Conservation (phyloP, 169 alveolate species). For the Fabrea salina region DNA sequence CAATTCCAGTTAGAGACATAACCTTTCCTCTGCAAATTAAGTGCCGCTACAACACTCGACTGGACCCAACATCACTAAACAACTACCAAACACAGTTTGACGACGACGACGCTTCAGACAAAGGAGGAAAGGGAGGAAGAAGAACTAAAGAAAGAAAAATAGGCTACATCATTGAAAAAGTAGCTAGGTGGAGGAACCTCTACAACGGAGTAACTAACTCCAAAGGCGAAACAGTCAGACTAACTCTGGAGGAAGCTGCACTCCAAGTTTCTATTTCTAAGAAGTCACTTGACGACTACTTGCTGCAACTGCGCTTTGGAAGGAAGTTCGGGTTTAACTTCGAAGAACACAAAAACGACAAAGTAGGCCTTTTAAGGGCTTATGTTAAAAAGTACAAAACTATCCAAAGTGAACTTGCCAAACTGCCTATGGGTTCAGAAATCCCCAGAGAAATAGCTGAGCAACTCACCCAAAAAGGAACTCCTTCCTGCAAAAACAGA, state of each 20-base stretch:
- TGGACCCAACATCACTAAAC: not conserved
- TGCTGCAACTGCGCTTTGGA: constrained; percentile 77
- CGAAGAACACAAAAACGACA: constrained; percentile 70
- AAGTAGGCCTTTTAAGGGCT: constrained; percentile 78
- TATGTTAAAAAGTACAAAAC: constrained; percentile 64
- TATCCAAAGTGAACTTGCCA: constrained; percentile 27
- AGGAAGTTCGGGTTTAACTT: constrained; percentile 76
- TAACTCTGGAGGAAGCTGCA: constrained; percentile 83
- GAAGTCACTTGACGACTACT: constrained; percentile 83
- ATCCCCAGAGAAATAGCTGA: not conserved
- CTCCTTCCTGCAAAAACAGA: constrained; percentile 6
- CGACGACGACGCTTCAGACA: constrained; percentile 7
- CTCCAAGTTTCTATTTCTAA: constrained; percentile 75
- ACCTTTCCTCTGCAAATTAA: not conserved
- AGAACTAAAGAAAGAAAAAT: constrained; percentile 86
- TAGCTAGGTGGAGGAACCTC: constrained; percentile 79
- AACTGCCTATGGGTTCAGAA: not conserved
- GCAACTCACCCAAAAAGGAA: not conserved
- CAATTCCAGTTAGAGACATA: not conserved
- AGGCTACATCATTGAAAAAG: constrained; percentile 79
- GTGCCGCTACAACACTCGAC: not conserved
- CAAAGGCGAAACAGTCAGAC: constrained; percentile 54
- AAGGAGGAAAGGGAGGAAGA: constrained; percentile 38
- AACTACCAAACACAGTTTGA: too few species aligned
- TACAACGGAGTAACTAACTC: constrained; percentile 71